Conservation (phyloP, 2,329 filamentous ascomycete species). For the Colletotrichum nymphaeae region DNA sequence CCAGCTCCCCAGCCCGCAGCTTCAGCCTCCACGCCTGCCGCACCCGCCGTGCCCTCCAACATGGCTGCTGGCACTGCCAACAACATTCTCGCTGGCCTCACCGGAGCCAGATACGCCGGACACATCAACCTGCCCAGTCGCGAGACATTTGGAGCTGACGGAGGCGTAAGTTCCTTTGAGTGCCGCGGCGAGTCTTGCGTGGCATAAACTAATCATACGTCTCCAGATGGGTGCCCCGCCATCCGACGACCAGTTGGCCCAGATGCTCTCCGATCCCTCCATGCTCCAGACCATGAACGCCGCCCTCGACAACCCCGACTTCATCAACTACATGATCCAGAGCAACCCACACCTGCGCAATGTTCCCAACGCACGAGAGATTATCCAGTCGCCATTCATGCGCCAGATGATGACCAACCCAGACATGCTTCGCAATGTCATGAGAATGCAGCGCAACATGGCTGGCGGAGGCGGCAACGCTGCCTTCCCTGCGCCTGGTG, state of each 20-base stretch:
- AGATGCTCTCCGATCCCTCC: conserved; percentile 89
- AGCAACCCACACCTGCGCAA: conserved; percentile 85
- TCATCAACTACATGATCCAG: conserved; percentile 95
- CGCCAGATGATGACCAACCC: conserved; percentile 94
- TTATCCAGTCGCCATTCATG: conserved; percentile 90
- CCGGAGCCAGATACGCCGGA: conserved; percentile 92
- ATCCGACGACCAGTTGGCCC: conserved; percentile 82
- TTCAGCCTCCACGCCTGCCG: conserved; percentile 56
- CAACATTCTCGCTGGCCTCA: conserved; percentile 90
- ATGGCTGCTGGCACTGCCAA: conserved; percentile 87
- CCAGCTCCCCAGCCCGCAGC: conserved; percentile 57
- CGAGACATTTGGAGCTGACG: conserved; percentile 92
- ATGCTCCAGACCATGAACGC: conserved; percentile 91
- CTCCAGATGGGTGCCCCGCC: conserved; percentile 88
- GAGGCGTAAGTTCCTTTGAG: conserved; percentile 75
- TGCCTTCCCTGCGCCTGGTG: conserved; percentile 89
- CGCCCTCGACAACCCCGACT: conserved; percentile 92
- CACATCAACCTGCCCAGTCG: conserved; percentile 89
- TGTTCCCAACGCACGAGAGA: conserved; percentile 81
- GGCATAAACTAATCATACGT: conserved; percentile 38
- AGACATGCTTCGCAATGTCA: conserved; percentile 82
- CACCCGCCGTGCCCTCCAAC: conserved; percentile 76
- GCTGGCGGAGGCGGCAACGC: conserved; percentile 60
- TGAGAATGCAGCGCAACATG: conserved; percentile 83
- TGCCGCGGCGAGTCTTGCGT: not conserved